These are phyloP conservation scores for Penicillium fimorum DNA, from an alignment of 495 filamentous ascomycete species.

Conservation along the genomic window DNA sequence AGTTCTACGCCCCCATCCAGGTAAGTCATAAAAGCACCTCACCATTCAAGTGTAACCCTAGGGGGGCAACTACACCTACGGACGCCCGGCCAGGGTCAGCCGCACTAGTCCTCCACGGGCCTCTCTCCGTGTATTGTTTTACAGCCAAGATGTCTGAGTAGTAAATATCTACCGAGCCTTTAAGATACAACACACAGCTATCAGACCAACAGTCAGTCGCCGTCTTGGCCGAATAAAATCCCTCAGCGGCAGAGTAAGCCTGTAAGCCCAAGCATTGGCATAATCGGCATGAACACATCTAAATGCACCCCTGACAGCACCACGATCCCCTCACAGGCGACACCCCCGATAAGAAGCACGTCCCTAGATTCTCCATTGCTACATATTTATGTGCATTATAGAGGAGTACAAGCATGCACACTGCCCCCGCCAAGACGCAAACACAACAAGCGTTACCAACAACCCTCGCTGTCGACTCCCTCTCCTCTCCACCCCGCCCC, in stretches of 20 bases:
- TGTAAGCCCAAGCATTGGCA: neutral
- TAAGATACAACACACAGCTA: neutral
- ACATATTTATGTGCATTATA: constrained; percentile 9
- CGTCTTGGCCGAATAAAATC: constrained; percentile 7
- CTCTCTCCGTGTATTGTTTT: neutral
- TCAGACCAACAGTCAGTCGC: neutral
- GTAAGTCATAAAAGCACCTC: neutral
- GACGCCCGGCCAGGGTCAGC: neutral
- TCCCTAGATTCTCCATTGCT: neutral
- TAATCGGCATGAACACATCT: neutral
- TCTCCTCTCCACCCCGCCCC: constrained; percentile 20
- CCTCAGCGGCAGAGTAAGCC: constrained; percentile 2
- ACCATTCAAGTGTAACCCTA: constrained; percentile 1
- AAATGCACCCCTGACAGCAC: constrained; percentile 2
- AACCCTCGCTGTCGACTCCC: constrained; percentile 19
- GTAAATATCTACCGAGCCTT: constrained; percentile 3
- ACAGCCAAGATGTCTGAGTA: constrained; percentile 11
- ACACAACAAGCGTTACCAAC: constrained; percentile 10
- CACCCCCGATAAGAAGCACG: constrained; percentile 1
- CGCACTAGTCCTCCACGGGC: neutral
- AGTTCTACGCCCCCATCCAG: neutral
- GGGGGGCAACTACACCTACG: neutral
- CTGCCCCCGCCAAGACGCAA: constrained; percentile 24
- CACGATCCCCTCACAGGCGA: constrained; percentile 2
- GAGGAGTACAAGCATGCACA: constrained; percentile 7